Conservation (phyloP, 2,329 filamentous ascomycete species). For the Cryphonectria carpinicola region DNA sequence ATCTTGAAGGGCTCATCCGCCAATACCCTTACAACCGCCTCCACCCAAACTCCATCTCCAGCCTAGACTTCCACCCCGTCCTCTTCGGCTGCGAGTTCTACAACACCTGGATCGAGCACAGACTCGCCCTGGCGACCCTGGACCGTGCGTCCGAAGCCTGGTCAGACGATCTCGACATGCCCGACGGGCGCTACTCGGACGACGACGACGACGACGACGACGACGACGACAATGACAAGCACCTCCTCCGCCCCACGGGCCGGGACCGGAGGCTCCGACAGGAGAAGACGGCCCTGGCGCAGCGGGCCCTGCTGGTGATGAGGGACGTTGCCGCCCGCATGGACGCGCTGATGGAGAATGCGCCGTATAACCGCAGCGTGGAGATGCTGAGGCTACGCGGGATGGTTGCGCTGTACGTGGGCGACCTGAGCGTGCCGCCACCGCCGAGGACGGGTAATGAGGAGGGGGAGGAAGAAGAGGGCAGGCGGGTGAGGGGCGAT, state of each 20-base stretch:
- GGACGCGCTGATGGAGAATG: conserved; percentile 69
- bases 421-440: conserved; percentile 62
- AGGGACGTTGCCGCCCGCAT: conserved; percentile 68
- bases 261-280: conserved; percentile 33
- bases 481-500: conserved; percentile 37
- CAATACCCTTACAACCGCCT: conserved; percentile 73
- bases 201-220: conserved; percentile 33
- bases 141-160: conserved; percentile 39
- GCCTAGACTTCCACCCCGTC: conserved; percentile 79
- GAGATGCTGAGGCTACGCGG: conserved; percentile 72
- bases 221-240: conserved; percentile 32
- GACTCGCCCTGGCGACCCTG: conserved; percentile 46
- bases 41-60: conserved; percentile 62
- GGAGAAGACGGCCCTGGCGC: conserved; percentile 47
- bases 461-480: conserved; percentile 40
- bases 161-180: conserved; percentile 38
- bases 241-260: conserved; percentile 29
- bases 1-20: conserved; percentile 78
- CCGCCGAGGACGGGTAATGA: conserved; percentile 35
- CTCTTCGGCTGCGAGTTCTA: conserved; percentile 84
- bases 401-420: conserved; percentile 76
- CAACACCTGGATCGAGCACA: conserved; percentile 66
- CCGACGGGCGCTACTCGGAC: conserved; percentile 30
- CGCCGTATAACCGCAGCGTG: conserved; percentile 70
- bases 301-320: conserved; percentile 61